A percentile compares a stretch with the other conserved stretches of the same genome.
Evolutionary conservation across 2,329 filamentous ascomycete genomes (phyloP).

Genomic region (Diaporthe sp.): DNA sequence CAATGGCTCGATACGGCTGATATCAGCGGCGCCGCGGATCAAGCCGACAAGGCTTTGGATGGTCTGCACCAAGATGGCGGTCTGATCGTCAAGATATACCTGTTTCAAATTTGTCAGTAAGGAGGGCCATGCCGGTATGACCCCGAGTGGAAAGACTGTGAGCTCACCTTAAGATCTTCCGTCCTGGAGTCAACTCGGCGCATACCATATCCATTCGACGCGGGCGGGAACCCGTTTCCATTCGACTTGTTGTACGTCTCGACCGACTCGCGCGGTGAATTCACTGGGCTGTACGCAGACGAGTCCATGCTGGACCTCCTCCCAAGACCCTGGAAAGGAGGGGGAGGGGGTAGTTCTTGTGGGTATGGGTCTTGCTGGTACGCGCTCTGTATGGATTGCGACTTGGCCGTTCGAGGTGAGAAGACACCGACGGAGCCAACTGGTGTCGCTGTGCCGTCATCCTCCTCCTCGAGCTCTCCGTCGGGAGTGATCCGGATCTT

Average conservation of each 20-base stretch:
- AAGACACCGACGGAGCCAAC: slow-evolving; percentile 79
- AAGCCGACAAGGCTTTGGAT: slow-evolving; percentile 85
- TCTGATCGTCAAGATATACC: slow-evolving; percentile 88
- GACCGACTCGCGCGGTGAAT: slow-evolving; percentile 73
- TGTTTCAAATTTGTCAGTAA: slow-evolving; percentile 48
- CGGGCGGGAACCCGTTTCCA: slow-evolving; percentile 53
- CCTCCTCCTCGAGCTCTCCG: slow-evolving; percentile 81
- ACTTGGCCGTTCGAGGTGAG: slow-evolving; percentile 61
- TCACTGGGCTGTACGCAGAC: slow-evolving; percentile 81
- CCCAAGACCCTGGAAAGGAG: slow-evolving; percentile 71
- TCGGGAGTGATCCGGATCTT: slow-evolving; percentile 85
- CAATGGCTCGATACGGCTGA: slow-evolving; percentile 76
- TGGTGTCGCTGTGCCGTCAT: slow-evolving; percentile 73
- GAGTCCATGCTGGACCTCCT: slow-evolving; percentile 74
- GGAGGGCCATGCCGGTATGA: not conserved
- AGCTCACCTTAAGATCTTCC: slow-evolving; percentile 64
- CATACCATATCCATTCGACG: slow-evolving; percentile 56
- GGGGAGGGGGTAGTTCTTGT: slow-evolving; percentile 61
- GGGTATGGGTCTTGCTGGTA: slow-evolving; percentile 52
- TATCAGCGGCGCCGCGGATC: slow-evolving; percentile 74
- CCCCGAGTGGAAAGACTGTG: not conserved
- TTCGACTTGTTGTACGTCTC: slow-evolving; percentile 56
- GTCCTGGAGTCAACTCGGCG: slow-evolving; percentile 54
- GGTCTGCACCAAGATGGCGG: slow-evolving; percentile 80
- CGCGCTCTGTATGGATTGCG: slow-evolving; percentile 41